Conservation (phyloP, 768 basidiomycete species). For the Pulveroboletus sp. region DNA sequence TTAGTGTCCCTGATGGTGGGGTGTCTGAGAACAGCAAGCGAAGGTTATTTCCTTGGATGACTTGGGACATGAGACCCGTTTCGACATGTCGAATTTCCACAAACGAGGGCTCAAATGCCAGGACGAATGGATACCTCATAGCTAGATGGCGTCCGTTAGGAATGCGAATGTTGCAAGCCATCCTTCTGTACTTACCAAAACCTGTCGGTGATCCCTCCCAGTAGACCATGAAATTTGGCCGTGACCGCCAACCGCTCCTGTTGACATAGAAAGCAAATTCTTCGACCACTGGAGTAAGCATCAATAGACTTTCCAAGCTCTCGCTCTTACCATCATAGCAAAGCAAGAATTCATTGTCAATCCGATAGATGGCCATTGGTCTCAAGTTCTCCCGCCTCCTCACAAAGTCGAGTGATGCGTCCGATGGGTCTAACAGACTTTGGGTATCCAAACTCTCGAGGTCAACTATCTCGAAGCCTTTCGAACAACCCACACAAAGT, state of each 20-base stretch:
- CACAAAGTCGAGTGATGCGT: constrained; percentile 89
- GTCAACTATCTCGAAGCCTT: constrained; percentile 98
- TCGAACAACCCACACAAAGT: constrained; percentile 94
- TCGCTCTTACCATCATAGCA: constrained; percentile 87
- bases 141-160: constrained; percentile 44
- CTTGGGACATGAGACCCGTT: constrained; percentile 85
- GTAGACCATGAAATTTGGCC: constrained; percentile 88
- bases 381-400: constrained; percentile 81
- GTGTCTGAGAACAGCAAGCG: constrained; percentile 91
- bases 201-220: constrained; percentile 96
- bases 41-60: constrained; percentile 90
- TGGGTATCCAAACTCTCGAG: constrained; percentile 96
- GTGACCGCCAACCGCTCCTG: constrained; percentile 87
- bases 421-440: constrained; percentile 88
- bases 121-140: constrained; percentile 91
- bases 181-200: constrained; percentile 66
- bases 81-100: constrained; percentile 96
- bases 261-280: constrained; percentile 99
- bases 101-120: constrained; percentile 95
- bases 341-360: constrained; percentile 92
- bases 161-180: not conserved
- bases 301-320: not conserved
- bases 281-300: constrained; percentile 28
- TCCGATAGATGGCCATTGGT: constrained; percentile 95
- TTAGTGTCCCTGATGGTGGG: constrained; percentile 77